A percentile compares a stretch with the other conserved stretches of the same genome.
Conservation (phyloP, 2,329 filamentous ascomycete species). For the Aspergillus niger region DNA sequence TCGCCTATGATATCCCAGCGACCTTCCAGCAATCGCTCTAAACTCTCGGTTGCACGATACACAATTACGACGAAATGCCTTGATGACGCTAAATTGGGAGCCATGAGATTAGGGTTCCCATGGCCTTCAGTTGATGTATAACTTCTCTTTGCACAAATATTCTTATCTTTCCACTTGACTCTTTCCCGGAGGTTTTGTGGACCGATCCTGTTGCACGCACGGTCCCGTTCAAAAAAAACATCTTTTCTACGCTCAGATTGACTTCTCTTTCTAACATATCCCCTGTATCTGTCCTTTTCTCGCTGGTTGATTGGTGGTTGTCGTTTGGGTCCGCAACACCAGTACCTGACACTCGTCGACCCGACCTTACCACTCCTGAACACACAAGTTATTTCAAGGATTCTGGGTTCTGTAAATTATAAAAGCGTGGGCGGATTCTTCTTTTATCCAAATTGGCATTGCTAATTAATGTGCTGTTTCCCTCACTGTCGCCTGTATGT, state of each 20-base stretch:
- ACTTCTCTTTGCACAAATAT: not conserved
- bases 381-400: not conserved
- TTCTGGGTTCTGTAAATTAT: conserved; percentile 34
- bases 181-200: not conserved
- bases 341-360: not conserved
- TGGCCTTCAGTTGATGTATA: not conserved
- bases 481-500: conserved; percentile 8
- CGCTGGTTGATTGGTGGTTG: not conserved
- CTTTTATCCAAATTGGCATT: conserved; percentile 4
- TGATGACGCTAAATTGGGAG: conserved; percentile 12
- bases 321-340: not conserved
- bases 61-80: conserved; percentile 19
- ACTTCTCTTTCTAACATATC: conserved; percentile 13
- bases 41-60: not conserved
- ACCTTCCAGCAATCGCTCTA: not conserved
- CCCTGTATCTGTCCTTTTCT: conserved; percentile 5
- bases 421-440: conserved; percentile 37
- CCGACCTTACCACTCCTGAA: not conserved
- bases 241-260: not conserved
- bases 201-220: not conserved
- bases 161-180: not conserved
- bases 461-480: not conserved
- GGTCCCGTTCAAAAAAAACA: not conserved
- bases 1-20: not conserved
- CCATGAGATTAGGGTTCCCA: not conserved